phyloP scores from a whole-genome alignment of 768 basidiomycete species.

The Auriscalpium orientale region DNA sequence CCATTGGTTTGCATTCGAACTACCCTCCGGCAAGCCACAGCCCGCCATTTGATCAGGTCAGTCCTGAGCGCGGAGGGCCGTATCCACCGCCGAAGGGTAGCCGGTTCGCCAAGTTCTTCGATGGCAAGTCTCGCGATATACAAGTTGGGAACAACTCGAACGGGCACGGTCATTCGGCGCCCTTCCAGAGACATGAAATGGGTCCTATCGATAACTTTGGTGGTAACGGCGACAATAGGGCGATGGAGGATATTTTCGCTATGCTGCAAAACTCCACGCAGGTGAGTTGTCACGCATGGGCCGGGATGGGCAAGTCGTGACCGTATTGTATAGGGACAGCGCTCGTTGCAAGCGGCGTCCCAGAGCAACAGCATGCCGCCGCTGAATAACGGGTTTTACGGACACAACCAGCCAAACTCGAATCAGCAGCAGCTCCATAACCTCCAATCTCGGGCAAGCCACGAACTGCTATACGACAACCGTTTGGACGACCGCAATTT shows the following conservation, averaged over 20 bases:
- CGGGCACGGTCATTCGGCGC: conserved; percentile 33
- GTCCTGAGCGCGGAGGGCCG: conserved; percentile 29
- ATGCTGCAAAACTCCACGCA: conserved; percentile 75
- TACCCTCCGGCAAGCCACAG: conserved; percentile 9
- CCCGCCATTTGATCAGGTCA: conserved; percentile 12
- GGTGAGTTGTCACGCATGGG: conserved; percentile 33
- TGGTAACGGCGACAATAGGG: conserved; percentile 41
- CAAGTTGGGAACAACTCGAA: conserved; percentile 37
- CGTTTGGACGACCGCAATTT: conserved; percentile 71
- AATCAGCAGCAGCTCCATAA: conserved; percentile 26
- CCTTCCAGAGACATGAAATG: conserved; percentile 40
- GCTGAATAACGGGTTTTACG: conserved; percentile 18
- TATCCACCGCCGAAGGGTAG: conserved; percentile 62
- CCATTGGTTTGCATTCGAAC: conserved; percentile 3
- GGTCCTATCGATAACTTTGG: conserved; percentile 29
- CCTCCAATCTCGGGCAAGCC: conserved; percentile 37
- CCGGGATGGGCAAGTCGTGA: conserved; percentile 11
- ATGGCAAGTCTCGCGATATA: conserved; percentile 48
- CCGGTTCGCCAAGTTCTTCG: conserved; percentile 84
- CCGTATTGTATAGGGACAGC: conserved; percentile 8
- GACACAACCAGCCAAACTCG: conserved; percentile 22
- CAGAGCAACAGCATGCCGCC: conserved; percentile 18
- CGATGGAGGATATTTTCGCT: conserved; percentile 75
- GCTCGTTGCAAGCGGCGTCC: conserved; percentile 7
- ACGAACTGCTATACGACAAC: conserved; percentile 68